These are phyloP conservation scores for Plasmodium gallinaceum DNA, from an alignment of 169 alveolate species.

Conservation along the genomic window DNA sequence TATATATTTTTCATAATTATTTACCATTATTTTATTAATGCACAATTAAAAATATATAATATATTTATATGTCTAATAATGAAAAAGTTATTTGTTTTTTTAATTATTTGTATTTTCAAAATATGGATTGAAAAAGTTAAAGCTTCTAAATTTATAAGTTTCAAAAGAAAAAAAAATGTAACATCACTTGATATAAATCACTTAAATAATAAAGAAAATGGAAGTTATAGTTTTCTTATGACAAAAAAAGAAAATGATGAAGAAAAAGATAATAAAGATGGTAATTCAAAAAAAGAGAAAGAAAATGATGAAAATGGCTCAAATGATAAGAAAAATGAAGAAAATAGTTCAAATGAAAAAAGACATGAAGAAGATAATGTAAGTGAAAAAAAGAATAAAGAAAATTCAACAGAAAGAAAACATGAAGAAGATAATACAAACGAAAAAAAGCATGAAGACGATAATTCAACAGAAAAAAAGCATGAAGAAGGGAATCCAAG, in stretches of 20 bases:
- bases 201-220: constrained; percentile 7
- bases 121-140: constrained; percentile 36
- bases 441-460: constrained; percentile 19
- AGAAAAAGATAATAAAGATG: constrained; percentile 3
- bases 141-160: constrained; percentile 16
- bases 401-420: background rate
- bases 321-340: background rate
- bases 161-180: constrained; percentile 24
- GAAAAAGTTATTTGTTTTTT: constrained; percentile 28
- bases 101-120: constrained; percentile 29
- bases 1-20: too few relatives aligned
- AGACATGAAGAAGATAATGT: constrained; percentile 17
- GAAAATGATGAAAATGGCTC: constrained; percentile 19
- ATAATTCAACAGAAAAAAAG: constrained; percentile 6
- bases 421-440: constrained; percentile 11
- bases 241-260: constrained; percentile 8
- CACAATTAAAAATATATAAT: too few relatives aligned
- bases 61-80: background rate
- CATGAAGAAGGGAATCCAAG: background rate
- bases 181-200: background rate
- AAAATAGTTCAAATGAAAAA: constrained; percentile 10
- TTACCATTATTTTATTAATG: too few relatives aligned
- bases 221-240: constrained; percentile 35
- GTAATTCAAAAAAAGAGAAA: background rate
- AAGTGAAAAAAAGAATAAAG: background rate